Evolutionary conservation across 345 rosid species (phyloP), one percentile per base, ranked within the genome.

Genomic region (Pistacia atlantica): DNA sequence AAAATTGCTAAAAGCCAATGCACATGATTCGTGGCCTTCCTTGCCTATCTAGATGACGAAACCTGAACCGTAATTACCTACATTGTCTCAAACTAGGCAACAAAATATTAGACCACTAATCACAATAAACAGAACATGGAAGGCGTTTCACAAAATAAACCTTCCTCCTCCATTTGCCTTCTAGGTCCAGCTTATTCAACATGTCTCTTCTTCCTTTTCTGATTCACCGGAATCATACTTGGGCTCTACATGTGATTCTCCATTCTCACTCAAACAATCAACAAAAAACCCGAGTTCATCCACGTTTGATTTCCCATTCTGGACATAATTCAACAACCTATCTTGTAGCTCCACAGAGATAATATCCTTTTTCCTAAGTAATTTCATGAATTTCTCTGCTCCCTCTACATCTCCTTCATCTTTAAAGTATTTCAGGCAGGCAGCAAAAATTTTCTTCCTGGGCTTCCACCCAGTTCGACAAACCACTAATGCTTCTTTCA

Each of bases 401-500:
- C 73, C 71, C 65, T 77, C 80, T 9, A 37, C 6, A 28, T 74
- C 80, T 46, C 78, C 75, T 51, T 65, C 67, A 25, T 20, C 79
- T 73, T 76, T 81, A 37, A 81, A 81, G 83, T 58, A 75, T 51
- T 75, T 78, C 18, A 86, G 33, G 75, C 77, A 81, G 7, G 64
- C 69, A 9, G 73, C 81, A 61, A 88, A 58, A 38, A 17, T 52
- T 46, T 72, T 69, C 12, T 20, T 28, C n/a, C 42, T 35, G 8
- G 80, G 77, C 67, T 64, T 81, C 83, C 82, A 75, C 42, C n/a
- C 5, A 2, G 20, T 5, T 13, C 2, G 14, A 61, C 66, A 74
- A 78, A 69, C 54, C 25, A 18, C 8, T 22, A 82, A 20, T 72
- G 82, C 85, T 69, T 80, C 67, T 82, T 77, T 73, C 86, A 84